These are phyloP conservation scores for Epichloe baconii DNA, from an alignment of 2,329 filamentous ascomycete genomes.

Conservation along the genomic window DNA sequence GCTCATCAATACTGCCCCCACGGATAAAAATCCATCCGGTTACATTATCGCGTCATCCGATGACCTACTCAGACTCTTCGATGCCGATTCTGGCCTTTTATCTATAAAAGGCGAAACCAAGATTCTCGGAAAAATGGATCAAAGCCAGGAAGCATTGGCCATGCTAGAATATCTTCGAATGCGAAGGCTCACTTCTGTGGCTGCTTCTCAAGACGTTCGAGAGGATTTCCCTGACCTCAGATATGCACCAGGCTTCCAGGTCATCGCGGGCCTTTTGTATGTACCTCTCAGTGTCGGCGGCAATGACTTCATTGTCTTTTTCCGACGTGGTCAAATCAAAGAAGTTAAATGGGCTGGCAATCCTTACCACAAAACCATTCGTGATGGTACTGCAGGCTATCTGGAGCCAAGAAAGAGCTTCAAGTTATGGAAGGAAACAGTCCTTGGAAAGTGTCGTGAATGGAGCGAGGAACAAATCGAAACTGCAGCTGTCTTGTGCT, in stretches of 20 bases:
- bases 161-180: conserved; percentile 76
- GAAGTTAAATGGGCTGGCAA: conserved; percentile 81
- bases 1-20: conserved; percentile 73
- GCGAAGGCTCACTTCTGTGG: conserved; percentile 59
- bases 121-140: conserved; percentile 59
- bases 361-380: conserved; percentile 66
- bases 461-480: conserved; percentile 86
- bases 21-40: conserved; percentile 68
- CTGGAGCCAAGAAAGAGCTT: conserved; percentile 72
- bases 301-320: conserved; percentile 80
- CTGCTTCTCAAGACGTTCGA: conserved; percentile 63
- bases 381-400: conserved; percentile 58
- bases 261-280: conserved; percentile 66
- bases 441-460: conserved; percentile 70
- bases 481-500: conserved; percentile 72
- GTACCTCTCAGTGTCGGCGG: conserved; percentile 68
- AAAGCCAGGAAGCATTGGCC: conserved; percentile 71
- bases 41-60: conserved; percentile 87
- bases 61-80: conserved; percentile 69
- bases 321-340: conserved; percentile 61
- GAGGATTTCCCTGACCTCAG: conserved; percentile 70
- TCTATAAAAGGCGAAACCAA: conserved; percentile 86
- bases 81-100: conserved; percentile 75
- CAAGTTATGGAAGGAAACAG: conserved; percentile 67
- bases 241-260: conserved; percentile 66